These are phyloP conservation scores for Microbotryum silenes-acaulis DNA, from an alignment of 1,284 basidiomycete species.

Conservation along the genomic window DNA sequence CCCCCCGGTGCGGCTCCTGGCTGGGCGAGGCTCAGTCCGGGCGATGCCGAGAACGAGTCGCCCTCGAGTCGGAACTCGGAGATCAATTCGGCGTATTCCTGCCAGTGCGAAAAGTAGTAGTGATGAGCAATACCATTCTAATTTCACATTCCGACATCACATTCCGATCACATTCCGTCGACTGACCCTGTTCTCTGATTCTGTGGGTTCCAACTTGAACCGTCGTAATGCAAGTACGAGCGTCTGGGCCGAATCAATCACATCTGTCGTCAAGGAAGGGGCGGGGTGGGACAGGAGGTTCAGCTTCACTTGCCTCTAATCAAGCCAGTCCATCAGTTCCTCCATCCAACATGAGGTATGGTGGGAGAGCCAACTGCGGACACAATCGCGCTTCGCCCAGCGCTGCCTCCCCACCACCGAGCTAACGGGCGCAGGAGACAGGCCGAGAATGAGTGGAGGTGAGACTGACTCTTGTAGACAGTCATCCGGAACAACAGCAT, in stretches of 20 bases:
- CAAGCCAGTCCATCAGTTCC: background rate
- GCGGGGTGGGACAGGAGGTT: background rate
- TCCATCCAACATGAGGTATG: background rate
- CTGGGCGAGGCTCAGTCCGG: slow-evolving; percentile 1
- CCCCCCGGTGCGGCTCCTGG: slow-evolving; percentile 27
- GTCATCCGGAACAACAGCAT: slow-evolving; percentile 68
- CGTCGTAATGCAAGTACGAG: slow-evolving; percentile 84
- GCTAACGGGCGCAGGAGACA: background rate
- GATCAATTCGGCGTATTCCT: slow-evolving; percentile 46
- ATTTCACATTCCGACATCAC: background rate
- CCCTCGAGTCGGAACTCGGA: slow-evolving; percentile 46
- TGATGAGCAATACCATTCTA: slow-evolving; percentile 51
- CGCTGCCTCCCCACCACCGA: background rate
- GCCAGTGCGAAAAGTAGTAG: slow-evolving; percentile 28
- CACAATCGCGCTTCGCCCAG: background rate
- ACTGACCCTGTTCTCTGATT: slow-evolving; percentile 64
- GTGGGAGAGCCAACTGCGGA: background rate
- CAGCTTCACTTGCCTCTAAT: background rate
- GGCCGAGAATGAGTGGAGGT: background rate
- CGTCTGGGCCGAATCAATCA: slow-evolving; percentile 81
- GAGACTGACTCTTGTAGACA: slow-evolving; percentile 46
- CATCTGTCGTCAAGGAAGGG: slow-evolving; percentile 37
- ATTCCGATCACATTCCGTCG: background rate
- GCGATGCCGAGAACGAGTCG: slow-evolving; percentile 36
- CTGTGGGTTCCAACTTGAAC: slow-evolving; percentile 72